Evolutionary conservation across 164 flowering plant species (phyloP).

Genomic region (Kingdonia uniflora): DNA sequence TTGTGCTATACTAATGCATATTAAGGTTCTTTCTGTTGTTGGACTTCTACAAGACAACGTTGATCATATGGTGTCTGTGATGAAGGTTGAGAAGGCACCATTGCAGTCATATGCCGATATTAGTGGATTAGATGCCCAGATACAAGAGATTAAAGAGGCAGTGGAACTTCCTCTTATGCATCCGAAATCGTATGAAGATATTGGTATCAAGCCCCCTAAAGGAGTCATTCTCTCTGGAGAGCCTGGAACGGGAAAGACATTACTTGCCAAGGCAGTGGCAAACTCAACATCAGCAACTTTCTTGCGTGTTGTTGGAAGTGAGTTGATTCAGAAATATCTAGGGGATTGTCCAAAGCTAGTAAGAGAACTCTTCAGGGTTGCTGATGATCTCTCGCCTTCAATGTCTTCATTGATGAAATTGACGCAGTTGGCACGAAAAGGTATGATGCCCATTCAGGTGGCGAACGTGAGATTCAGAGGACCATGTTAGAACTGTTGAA

Average conservation of each 20-base stretch:
- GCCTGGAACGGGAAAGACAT: too few species aligned
- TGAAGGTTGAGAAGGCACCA: constrained; percentile 89
- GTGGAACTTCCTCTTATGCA: too few species aligned
- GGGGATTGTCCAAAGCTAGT: constrained; percentile 97
- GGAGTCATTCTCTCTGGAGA: constrained; percentile 88
- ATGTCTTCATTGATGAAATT: constrained; percentile 94
- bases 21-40: constrained; percentile 40
- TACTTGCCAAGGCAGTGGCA: constrained; percentile 96
- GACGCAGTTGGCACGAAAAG: constrained; percentile 95
- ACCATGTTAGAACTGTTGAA: constrained; percentile 88
- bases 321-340: too few species aligned
- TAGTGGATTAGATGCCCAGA: constrained; percentile 85
- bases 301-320: too few species aligned
- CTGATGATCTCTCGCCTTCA: constrained; percentile 94
- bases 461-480: constrained; percentile 96
- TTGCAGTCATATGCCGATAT: constrained; percentile 83
- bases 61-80: constrained; percentile 86
- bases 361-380: constrained; percentile 90
- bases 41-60: constrained; percentile 85
- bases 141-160: constrained; percentile 91
- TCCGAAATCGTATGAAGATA: constrained; percentile 83
- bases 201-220: constrained; percentile 85
- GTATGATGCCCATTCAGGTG: constrained; percentile 96
- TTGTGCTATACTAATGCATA: constrained; percentile 33
- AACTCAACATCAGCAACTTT: too few species aligned